A percentile compares a stretch with the other conserved stretches of the same genome.
phyloP scores from a whole-genome alignment of 2,329 filamentous ascomycete species.

The Zalaria obscura region DNA sequence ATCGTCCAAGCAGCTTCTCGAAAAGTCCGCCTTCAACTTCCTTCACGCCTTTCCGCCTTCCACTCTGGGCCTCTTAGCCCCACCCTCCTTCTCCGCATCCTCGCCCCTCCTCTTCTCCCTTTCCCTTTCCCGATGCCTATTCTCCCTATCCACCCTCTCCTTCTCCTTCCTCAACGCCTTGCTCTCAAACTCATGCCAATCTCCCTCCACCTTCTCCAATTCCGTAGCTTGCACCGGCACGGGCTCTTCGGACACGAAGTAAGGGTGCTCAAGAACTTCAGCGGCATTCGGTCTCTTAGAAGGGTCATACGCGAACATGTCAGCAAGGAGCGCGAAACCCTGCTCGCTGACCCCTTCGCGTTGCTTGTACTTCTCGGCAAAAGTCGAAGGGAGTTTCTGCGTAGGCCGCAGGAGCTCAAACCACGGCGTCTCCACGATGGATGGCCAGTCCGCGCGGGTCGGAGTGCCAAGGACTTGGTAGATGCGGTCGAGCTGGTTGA shows the following conservation, averaged over 20 bases:
- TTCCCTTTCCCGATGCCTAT: slow-evolving; percentile 28
- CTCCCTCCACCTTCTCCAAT: slow-evolving; percentile 70
- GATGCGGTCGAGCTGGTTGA: slow-evolving; percentile 94
- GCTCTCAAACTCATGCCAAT: slow-evolving; percentile 98
- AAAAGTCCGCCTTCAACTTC: no score
- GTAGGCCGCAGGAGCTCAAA: slow-evolving; percentile 79
- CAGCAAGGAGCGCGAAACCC: slow-evolving; percentile 66
- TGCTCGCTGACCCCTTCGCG: slow-evolving; percentile 50
- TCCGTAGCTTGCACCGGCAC: slow-evolving; percentile 63
- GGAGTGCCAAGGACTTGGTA: slow-evolving; percentile 86
- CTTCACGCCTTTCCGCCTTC: background rate
- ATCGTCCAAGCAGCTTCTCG: no score
- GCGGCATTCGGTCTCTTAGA: slow-evolving; percentile 67
- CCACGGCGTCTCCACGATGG: slow-evolving; percentile 88
- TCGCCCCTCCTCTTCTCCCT: slow-evolving; percentile 33
- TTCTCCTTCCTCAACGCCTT: slow-evolving; percentile 88
- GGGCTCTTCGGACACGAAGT: slow-evolving; percentile 77
- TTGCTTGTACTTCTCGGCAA: slow-evolving; percentile 71
- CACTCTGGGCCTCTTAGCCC: background rate
- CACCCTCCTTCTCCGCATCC: background rate
- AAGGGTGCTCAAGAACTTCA: slow-evolving; percentile 72
- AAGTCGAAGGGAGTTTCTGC: slow-evolving; percentile 57
- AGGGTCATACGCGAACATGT: slow-evolving; percentile 87
- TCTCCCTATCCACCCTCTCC: slow-evolving; percentile 51
- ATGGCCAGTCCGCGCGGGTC: slow-evolving; percentile 72